Evolutionary conservation across 345 rosid species (phyloP).

Genomic region (Laguncularia racemosa): DNA sequence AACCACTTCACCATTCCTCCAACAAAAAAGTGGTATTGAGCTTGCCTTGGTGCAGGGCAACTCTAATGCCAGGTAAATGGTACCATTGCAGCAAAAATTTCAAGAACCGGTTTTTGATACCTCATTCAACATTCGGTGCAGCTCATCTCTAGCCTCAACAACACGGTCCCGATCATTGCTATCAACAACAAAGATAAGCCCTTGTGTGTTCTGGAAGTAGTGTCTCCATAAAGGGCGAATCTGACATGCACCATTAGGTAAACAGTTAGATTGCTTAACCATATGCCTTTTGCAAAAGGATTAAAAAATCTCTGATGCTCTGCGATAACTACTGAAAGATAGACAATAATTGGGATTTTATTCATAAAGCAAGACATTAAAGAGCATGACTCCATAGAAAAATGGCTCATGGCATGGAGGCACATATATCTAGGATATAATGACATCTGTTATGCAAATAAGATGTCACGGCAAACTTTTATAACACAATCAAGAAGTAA

Average conservation of each 20-base stretch:
- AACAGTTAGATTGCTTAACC: background rate
- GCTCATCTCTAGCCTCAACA: conserved; percentile 31
- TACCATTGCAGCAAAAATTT: background rate
- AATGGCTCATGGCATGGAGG: too few relatives aligned
- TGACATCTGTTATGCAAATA: background rate
- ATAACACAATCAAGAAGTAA: background rate
- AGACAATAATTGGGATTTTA: too few relatives aligned
- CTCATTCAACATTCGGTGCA: conserved; percentile 33
- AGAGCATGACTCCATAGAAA: too few relatives aligned
- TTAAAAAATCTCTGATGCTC: background rate
- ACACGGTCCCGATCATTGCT: conserved; percentile 33
- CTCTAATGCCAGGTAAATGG: too few relatives aligned
- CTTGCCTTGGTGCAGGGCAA: too few relatives aligned
- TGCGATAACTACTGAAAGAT: background rate
- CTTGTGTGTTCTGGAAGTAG: conserved; percentile 31
- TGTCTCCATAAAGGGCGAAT: conserved; percentile 33
- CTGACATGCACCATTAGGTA: background rate
- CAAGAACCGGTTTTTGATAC: background rate
- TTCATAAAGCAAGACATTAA: too few relatives aligned
- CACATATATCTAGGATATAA: too few relatives aligned
- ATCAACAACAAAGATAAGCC: conserved; percentile 31
- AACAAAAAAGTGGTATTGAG: too few relatives aligned
- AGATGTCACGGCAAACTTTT: background rate
- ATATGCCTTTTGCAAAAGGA: background rate
- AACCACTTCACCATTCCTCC: too few relatives aligned